A percentile compares a stretch with the other conserved stretches of the same genome.
These are phyloP conservation scores for Pharus latifolius DNA, from an alignment of 176 grass and related monocot genomes.

Conservation along the genomic window DNA sequence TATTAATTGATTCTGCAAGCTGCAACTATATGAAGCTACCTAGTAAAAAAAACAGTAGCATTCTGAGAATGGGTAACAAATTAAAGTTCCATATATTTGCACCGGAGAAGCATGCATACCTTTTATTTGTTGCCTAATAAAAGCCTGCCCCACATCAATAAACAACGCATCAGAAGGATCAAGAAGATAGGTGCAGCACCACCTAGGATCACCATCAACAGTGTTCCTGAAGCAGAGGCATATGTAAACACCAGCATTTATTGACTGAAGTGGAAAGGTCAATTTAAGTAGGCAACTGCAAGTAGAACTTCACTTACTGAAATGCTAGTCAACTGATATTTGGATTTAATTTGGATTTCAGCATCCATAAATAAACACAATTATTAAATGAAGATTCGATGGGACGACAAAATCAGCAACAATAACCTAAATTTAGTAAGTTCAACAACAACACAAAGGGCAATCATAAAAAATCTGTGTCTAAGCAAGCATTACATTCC, in stretches of 20 bases:
- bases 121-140: constrained; percentile 81
- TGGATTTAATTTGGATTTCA: not conserved
- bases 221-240: constrained; percentile 76
- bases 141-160: constrained; percentile 80
- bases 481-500: not conserved
- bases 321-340: constrained; percentile 12
- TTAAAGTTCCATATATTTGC: constrained; percentile 2
- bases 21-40: constrained; percentile 13
- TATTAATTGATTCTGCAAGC: constrained; percentile 2
- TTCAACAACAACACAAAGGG: not conserved
- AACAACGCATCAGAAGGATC: constrained; percentile 89
- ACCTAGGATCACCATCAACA: constrained; percentile 70
- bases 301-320: not conserved
- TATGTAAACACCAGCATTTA: constrained; percentile 2
- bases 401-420: not conserved
- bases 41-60: not conserved
- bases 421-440: not conserved
- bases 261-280: not conserved
- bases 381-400: not conserved
- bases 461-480: not conserved
- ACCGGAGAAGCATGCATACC: constrained; percentile 30
- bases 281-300: not conserved
- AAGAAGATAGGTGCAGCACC: constrained; percentile 97
- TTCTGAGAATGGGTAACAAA: not conserved
- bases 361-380: not conserved